Percentiles rank a stretch among this genome's conserved stretches.
Evolutionary conservation across 2,329 filamentous ascomycete species (phyloP).

Genomic region (Peltaster fructicola): DNA sequence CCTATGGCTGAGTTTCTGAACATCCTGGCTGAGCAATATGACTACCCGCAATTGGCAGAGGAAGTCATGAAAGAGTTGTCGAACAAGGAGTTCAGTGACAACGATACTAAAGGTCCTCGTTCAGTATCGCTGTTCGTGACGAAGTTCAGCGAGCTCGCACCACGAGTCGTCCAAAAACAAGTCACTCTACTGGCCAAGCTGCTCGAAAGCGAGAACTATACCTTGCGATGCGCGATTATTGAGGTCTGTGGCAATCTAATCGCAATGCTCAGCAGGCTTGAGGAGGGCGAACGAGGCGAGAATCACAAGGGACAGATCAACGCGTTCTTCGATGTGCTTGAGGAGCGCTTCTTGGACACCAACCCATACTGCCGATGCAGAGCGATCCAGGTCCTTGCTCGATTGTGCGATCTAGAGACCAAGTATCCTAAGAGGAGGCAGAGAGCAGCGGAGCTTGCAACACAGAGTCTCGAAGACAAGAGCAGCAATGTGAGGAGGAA

Average conservation of each 20-base stretch:
- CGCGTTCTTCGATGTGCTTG: conserved; percentile 89
- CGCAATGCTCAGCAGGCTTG: conserved; percentile 72
- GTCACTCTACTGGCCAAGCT: conserved; percentile 92
- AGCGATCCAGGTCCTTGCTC: conserved; percentile 82
- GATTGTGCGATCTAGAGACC: conserved; percentile 81
- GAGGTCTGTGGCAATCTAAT: conserved; percentile 96
- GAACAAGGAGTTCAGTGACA: conserved; percentile 95
- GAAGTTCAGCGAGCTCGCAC: conserved; percentile 81
- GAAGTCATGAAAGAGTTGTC: conserved; percentile 87
- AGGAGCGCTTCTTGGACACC: conserved; percentile 88
- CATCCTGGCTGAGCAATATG: conserved; percentile 90
- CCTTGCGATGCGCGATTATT: conserved; percentile 79
- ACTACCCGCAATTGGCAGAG: conserved; percentile 86
- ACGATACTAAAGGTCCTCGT: conserved; percentile 87
- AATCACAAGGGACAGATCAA: conserved; percentile 91
- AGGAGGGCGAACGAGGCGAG: conserved; percentile 60
- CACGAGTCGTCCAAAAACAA: conserved; percentile 86
- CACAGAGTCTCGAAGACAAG: conserved; percentile 85
- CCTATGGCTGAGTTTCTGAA: conserved; percentile 98
- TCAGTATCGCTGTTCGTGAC: conserved; percentile 88
- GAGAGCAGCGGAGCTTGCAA: conserved; percentile 69
- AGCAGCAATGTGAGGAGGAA: conserved; percentile 94
- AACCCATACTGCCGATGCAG: conserved; percentile 92
- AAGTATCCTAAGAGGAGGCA: conserved; percentile 90
- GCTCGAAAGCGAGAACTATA: conserved; percentile 93